Evolutionary conservation across 129 eudicot species (phyloP), one percentile per base, ranked within the genome.

Genomic region (carrot (Daucus carota)): DNA sequence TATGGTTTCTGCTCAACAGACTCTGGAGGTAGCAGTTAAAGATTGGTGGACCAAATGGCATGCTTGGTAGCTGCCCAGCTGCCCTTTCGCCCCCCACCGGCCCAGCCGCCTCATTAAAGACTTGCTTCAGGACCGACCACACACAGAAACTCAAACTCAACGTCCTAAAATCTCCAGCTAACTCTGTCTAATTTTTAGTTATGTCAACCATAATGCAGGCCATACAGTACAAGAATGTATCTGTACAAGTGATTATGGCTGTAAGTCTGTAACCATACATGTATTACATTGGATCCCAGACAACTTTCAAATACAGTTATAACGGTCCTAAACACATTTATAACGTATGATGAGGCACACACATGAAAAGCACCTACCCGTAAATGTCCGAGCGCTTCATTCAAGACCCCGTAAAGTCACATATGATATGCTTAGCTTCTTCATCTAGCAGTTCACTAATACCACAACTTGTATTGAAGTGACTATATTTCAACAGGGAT

Each of bases 31-130:
- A 34, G 72, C 9, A 32, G 42, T 67, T 16, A 34, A 34, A 33
- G 42, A 67, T 33, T 67, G 72, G 72, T 67, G 72, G 72, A 31
- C 72, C 72, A 67, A 1, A 67, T 67, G n/a, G 42, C 43, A 32
- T 66, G 72, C 42, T 26, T 66, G 42, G 22, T 66, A 29, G 33
- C 40, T 16, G 72, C 40, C n/a, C 72, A 29, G 33, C 40, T 16
- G 72, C 40, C n/a, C 72, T 16, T 66, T 66, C 43, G 43, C 13
- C 43, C 43, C 34, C 68, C 34, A 60, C 36, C 68, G 26, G 68
- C 68, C 36, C 34, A 60, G 68, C 68, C 28, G 68, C 68, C 36
- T 28, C 68, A 60, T 60, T 60, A 5, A 62, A 28, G 32, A 14
- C 69, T 26, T 63, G 22, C 5, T 63, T 63, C 29, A 63, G 38